Evolutionary conservation across 192 early-diverging fungal genomes (phyloP).

Genomic region (Spizellomyces sp.): DNA sequence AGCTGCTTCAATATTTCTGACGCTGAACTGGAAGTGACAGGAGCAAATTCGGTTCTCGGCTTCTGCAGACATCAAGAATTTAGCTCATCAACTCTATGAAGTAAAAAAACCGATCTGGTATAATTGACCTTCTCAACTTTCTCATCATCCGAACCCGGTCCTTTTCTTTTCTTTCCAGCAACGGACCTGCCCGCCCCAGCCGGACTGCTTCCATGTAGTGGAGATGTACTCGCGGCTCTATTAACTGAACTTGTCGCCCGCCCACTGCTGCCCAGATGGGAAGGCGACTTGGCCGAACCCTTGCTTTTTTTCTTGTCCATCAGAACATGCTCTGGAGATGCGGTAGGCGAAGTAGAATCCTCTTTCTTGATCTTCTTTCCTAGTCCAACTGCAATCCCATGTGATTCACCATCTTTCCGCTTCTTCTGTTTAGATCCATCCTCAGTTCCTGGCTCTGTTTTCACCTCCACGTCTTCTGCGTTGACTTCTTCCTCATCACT

Average conservation of each 20-base stretch:
- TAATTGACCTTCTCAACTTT: constrained; percentile 16
- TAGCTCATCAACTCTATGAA: too few species aligned
- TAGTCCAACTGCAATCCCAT: neutral
- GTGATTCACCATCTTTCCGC: neutral
- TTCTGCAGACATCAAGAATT: constrained; percentile 3
- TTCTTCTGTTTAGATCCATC: neutral
- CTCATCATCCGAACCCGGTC: constrained; percentile 14
- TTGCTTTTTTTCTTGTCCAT: neutral
- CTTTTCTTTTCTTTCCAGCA: constrained; percentile 14
- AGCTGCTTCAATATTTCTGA: constrained; percentile 24
- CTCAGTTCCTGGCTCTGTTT: constrained; percentile 10
- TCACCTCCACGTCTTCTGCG: constrained; percentile 8
- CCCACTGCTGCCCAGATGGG: neutral
- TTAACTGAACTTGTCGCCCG: neutral
- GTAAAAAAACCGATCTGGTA: neutral
- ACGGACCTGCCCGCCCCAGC: neutral
- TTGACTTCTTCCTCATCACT: constrained; percentile 30
- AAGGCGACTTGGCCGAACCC: neutral
- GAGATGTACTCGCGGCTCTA: constrained; percentile 14
- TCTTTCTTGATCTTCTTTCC: neutral
- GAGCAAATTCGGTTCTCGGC: constrained; percentile 11
- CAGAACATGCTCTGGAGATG: constrained; percentile 16
- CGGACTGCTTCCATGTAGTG: constrained; percentile 5
- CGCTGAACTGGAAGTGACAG: constrained; percentile 15
- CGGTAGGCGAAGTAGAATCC: constrained; percentile 6